Conservation (phyloP, 108 stramenopile genomes). For the Fistulifera solaris region DNA sequence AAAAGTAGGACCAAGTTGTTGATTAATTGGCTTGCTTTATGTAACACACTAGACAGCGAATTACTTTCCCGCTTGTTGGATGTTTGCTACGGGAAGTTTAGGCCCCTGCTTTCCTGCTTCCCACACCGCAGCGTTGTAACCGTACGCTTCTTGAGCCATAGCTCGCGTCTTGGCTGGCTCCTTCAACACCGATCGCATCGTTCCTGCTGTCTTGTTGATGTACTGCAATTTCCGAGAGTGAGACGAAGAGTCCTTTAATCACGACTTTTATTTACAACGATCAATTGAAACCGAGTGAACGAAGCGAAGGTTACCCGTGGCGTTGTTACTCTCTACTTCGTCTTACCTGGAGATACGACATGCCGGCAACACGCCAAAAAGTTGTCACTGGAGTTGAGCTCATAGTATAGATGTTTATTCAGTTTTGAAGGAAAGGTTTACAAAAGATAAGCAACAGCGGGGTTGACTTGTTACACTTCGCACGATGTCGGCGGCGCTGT, state of each 20-base stretch:
- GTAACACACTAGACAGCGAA: too few relatives aligned
- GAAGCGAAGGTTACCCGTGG: neutral
- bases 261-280: neutral
- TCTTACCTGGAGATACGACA: conserved; percentile 87
- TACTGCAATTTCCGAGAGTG: conserved; percentile 37
- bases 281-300: neutral
- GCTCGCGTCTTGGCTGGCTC: conserved; percentile 84
- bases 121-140: conserved; percentile 64
- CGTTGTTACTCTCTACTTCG: neutral
- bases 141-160: conserved; percentile 57
- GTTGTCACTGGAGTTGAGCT: conserved; percentile 43
- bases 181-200: conserved; percentile 74
- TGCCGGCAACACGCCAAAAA: conserved; percentile 88
- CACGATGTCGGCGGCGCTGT: too few relatives aligned
- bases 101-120: conserved; percentile 34
- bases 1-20: too few relatives aligned
- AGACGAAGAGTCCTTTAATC: neutral
- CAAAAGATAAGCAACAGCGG: too few relatives aligned
- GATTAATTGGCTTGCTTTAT: too few relatives aligned
- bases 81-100: conserved; percentile 15
- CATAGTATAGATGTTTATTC: neutral
- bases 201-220: conserved; percentile 69
- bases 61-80: too few relatives aligned
- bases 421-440: too few relatives aligned
- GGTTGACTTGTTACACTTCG: too few relatives aligned